Percentiles rank a stretch among this genome's conserved stretches.
phyloP scores from a whole-genome alignment of 2,329 filamentous ascomycete genomes.

The Sporothrix pallida region DNA sequence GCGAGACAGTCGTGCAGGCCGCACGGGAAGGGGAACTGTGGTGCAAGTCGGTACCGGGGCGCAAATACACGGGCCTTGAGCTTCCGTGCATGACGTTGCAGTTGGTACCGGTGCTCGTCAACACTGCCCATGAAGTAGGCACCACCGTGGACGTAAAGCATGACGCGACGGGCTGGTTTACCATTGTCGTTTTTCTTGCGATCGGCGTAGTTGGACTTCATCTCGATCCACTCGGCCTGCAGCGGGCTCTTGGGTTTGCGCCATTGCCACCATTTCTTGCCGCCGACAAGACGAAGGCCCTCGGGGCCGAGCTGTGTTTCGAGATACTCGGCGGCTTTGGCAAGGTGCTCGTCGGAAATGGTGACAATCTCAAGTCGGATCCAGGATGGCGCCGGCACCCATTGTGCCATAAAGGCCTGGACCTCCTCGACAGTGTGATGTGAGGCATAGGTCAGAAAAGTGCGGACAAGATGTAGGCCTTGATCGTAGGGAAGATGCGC shows the following conservation, averaged over 20 bases:
- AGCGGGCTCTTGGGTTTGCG: conserved; percentile 69
- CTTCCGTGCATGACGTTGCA: conserved; percentile 94
- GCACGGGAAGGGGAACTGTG: conserved; percentile 95
- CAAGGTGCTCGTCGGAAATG: conserved; percentile 69
- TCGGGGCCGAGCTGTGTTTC: conserved; percentile 76
- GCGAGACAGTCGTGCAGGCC: conserved; percentile 88
- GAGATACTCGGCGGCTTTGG: conserved; percentile 69
- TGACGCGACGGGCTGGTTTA: conserved; percentile 62
- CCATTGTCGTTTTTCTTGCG: conserved; percentile 65
- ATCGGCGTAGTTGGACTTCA: conserved; percentile 79
- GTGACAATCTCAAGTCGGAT: conserved; percentile 74
- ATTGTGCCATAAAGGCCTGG: conserved; percentile 88
- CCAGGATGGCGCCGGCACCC: conserved; percentile 89
- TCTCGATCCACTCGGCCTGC: conserved; percentile 94
- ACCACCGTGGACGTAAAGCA: conserved; percentile 93
- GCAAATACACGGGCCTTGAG: conserved; percentile 89
- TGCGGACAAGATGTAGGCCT: conserved; percentile 83
- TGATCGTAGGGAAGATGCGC: conserved; percentile 94
- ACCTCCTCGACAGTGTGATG: conserved; percentile 92
- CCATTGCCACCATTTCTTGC: conserved; percentile 90
- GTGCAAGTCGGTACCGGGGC: conserved; percentile 83
- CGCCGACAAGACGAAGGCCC: conserved; percentile 78
- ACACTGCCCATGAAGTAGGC: conserved; percentile 96
- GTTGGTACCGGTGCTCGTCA: conserved; percentile 96
- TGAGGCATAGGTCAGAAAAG: conserved; percentile 83